Evolutionary conservation across 345 rosid genomes (phyloP).

Genomic region (Lepidium africanum): DNA sequence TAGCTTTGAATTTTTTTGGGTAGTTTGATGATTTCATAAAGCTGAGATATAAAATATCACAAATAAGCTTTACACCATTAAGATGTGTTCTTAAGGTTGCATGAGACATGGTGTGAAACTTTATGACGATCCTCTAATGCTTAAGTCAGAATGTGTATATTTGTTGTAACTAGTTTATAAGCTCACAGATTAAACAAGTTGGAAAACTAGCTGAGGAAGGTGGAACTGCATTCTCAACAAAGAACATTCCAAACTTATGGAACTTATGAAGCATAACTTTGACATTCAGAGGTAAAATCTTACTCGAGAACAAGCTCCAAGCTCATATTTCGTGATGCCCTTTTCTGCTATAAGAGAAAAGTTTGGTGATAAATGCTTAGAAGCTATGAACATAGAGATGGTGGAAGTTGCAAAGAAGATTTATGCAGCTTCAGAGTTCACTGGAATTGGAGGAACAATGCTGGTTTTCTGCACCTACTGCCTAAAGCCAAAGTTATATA

Average conservation of each 20-base stretch:
- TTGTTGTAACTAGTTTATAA: too few relatives aligned
- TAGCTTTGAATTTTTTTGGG: too few relatives aligned
- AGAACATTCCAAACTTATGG: conserved; percentile 49
- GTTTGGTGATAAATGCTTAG: conserved; percentile 75
- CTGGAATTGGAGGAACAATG: conserved; percentile 91
- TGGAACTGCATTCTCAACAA: conserved; percentile 43
- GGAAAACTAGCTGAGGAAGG: conserved; percentile 57
- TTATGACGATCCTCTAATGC: too few relatives aligned
- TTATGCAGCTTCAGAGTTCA: conserved; percentile 75
- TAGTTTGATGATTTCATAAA: too few relatives aligned
- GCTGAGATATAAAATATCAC: too few relatives aligned
- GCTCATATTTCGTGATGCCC: too few relatives aligned
- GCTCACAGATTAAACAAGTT: too few relatives aligned
- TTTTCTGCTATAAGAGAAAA: conserved; percentile 35
- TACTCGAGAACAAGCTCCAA: too few relatives aligned
- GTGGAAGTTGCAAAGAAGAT: conserved; percentile 69
- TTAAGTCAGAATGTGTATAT: too few relatives aligned
- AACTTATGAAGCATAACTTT: conserved; percentile 75
- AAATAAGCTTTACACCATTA: too few relatives aligned
- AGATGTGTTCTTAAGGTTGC: too few relatives aligned
- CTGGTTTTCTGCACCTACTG: conserved; percentile 72
- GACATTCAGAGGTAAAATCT: conserved; percentile 57
- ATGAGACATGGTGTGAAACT: too few relatives aligned
- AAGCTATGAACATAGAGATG: conserved; percentile 70
- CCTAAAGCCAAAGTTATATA: background rate